Conservation (phyloP, 75 land plant genomes). For the Selaginella tamariscina region DNA sequence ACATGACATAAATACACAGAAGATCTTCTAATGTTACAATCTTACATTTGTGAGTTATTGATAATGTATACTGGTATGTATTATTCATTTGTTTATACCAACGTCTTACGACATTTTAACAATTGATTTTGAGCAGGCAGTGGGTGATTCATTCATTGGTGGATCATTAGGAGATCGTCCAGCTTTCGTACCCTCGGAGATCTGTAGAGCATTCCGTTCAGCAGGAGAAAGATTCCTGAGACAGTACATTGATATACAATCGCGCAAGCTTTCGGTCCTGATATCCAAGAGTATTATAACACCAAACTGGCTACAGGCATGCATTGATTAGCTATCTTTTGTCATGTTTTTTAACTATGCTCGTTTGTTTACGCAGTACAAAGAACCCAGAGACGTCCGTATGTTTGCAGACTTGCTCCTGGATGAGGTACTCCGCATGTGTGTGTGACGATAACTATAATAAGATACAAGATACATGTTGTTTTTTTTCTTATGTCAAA, state of each 20-base stretch:
- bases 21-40: not conserved
- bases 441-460: no score
- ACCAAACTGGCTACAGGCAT: conserved; percentile 86
- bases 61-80: no score
- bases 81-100: no score
- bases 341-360: not conserved
- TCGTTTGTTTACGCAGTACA: conserved; percentile 42
- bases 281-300: conserved; percentile 69
- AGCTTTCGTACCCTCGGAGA: conserved; percentile 86
- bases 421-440: conserved; percentile 51
- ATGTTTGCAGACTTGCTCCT: conserved; percentile 93
- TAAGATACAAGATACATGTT: not conserved
- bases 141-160: conserved; percentile 73
- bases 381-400: conserved; percentile 90
- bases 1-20: no score
- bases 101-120: no score
- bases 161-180: conserved; percentile 73
- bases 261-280: conserved; percentile 54
- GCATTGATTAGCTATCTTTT: conserved; percentile 10
- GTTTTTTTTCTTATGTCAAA: conserved; percentile 11
- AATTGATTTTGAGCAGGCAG: conserved; percentile 56
- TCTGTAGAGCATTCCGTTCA: conserved; percentile 62
- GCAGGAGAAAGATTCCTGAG: conserved; percentile 69
- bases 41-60: not conserved
- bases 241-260: conserved; percentile 69